Conservation (phyloP, 106 monocot species). For the Agapanthus africanus region DNA sequence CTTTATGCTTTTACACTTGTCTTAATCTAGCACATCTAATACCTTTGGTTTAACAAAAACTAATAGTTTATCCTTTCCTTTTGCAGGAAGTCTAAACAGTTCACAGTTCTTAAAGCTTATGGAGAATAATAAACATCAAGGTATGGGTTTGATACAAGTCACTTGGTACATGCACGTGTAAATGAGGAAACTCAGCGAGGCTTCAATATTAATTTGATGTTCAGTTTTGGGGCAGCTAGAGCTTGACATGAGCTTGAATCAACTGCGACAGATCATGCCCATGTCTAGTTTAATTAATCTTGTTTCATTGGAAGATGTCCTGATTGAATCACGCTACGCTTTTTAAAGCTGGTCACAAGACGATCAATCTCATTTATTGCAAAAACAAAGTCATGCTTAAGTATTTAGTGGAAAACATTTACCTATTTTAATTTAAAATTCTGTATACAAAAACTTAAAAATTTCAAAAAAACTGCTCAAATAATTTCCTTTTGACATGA, state of each 20-base stretch:
- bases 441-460: neutral
- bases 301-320: neutral
- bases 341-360: neutral
- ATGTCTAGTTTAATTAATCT: neutral
- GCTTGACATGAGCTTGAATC: neutral
- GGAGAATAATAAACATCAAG: slow-evolving; percentile 80
- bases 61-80: neutral
- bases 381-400: neutral
- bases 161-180: neutral
- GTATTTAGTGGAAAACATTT: neutral
- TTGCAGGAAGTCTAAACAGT: slow-evolving; percentile 58
- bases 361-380: neutral
- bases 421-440: neutral
- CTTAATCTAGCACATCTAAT: neutral
- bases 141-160: slow-evolving; percentile 14
- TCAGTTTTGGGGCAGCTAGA: neutral
- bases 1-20: no score
- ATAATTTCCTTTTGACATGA: neutral
- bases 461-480: neutral
- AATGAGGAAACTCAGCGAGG: neutral
- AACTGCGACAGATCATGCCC: neutral
- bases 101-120: slow-evolving; percentile 49
- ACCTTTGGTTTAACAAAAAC: neutral
- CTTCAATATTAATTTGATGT: neutral
- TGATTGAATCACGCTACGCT: neutral